Evolutionary conservation across 768 basidiomycete species (phyloP), one percentile per base, ranked within the genome.

Genomic region (Rhodosporidiobolus odoratus): DNA sequence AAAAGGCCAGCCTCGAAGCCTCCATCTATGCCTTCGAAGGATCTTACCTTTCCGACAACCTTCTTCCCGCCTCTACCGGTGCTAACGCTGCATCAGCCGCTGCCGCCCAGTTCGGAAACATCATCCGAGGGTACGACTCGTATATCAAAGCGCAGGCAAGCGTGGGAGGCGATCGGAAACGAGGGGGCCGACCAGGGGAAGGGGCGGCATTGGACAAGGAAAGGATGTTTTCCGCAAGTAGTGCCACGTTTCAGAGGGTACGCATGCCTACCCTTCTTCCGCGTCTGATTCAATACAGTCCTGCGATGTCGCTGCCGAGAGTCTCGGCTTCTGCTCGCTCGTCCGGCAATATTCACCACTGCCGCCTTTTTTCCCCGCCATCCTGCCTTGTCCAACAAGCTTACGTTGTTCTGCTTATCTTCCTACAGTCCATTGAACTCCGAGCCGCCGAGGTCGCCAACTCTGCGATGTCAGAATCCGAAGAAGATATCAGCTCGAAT

Each of bases 71-170:
- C 25, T 54, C 76, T 1, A 71, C 79, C 15, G 40, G 59, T 37
- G 78, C 80, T 5, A 66, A 58, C 61, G 58, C 68, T 12, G 63
- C 57, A 12, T 61, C 69, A n/a, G 41, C 59, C 53, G 65, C 48
- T 13, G 40, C 61, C n/a, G 63, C 66, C 48, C 73, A 74, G 45
- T 74, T 74, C 50, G 81, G 81, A 13, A 82, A 82, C 74, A 81
- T 82, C 67, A 81, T 82, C 75, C 80, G 81, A 73, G 80, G 80
- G 3, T 81, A 80, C 68, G 80, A 81, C 62, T 78, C 78, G 61
- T 80, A 80, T 73, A 74, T 81, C 30, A 81, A 81, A 69, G 77
- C 78, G 4, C 78, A 78, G 6, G 61, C 73, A 9, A 54, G 75
- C 0, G 62, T 69, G 2, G 58, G 67, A 19, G 38, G 59, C 2